These are phyloP conservation scores for Naganishia sp. DNA, from an alignment of 1,284 basidiomycete species.

Conservation along the genomic window DNA sequence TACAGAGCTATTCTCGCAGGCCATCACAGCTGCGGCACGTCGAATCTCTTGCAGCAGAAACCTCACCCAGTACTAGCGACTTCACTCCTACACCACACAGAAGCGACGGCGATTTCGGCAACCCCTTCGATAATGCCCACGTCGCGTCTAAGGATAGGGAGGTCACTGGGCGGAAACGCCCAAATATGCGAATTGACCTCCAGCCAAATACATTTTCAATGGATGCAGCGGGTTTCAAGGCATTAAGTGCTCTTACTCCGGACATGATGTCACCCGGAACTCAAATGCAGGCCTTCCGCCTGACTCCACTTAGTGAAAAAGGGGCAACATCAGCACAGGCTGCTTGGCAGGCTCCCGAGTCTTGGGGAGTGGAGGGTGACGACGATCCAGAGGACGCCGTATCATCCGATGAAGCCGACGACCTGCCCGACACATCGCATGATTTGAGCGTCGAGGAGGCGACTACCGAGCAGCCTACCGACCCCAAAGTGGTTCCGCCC, in stretches of 20 bases:
- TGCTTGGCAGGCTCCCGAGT: slow-evolving; percentile 59
- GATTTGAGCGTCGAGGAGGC: slow-evolving; percentile 35
- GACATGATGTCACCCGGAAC: slow-evolving; percentile 25
- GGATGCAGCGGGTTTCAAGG: slow-evolving; percentile 19
- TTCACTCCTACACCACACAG: slow-evolving; percentile 44
- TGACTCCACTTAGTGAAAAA: slow-evolving; percentile 23
- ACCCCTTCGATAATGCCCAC: background rate
- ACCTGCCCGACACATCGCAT: slow-evolving; percentile 14
- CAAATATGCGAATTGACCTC: slow-evolving; percentile 17
- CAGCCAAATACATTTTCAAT: slow-evolving; percentile 10
- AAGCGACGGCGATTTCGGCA: background rate
- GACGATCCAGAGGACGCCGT: slow-evolving; percentile 44
- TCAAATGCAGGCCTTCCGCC: slow-evolving; percentile 20
- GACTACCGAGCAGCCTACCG: slow-evolving; percentile 9
- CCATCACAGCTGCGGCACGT: slow-evolving; percentile 51
- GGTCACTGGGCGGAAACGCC: background rate
- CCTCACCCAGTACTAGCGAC: slow-evolving; percentile 36
- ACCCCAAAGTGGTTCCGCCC: slow-evolving; percentile 38
- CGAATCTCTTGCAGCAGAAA: slow-evolving; percentile 35
- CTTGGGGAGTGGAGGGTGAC: slow-evolving; percentile 59
- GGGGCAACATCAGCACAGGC: slow-evolving; percentile 35
- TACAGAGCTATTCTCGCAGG: slow-evolving; percentile 44
- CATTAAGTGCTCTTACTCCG: slow-evolving; percentile 9
- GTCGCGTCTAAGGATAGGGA: slow-evolving; percentile 26
- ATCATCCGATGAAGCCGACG: slow-evolving; percentile 42